A percentile compares a stretch with the other conserved stretches of the same genome.
phyloP scores from a whole-genome alignment of 2,329 filamentous ascomycete species.

The Sclerotinia sclerotiorum region DNA sequence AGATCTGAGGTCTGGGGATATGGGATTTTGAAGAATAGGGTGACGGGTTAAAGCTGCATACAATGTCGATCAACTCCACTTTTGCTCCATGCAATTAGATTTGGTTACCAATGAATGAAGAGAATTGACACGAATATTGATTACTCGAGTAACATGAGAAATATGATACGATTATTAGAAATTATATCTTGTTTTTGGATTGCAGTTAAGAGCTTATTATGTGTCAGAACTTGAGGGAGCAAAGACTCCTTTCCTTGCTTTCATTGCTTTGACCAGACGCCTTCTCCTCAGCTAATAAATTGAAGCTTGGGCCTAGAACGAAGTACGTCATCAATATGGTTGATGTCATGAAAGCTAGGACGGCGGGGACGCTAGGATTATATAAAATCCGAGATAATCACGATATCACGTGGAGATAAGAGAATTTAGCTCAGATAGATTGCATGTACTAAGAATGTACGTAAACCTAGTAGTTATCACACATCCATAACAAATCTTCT shows the following conservation, averaged over 20 bases:
- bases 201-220: not conserved
- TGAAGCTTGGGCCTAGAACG: not conserved
- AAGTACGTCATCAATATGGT: constrained; percentile 7
- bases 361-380: not conserved
- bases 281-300: not conserved
- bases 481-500: not conserved
- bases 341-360: constrained; percentile 1
- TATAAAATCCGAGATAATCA: not conserved
- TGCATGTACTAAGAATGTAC: not conserved
- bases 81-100: not conserved
- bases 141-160: not conserved
- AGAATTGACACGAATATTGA: not conserved
- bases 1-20: not conserved
- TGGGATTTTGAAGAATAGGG: constrained; percentile 16
- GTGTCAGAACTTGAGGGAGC: constrained; percentile 7
- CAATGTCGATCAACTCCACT: constrained; percentile 14
- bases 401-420: not conserved
- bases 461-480: not conserved
- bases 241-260: constrained; percentile 7
- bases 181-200: not conserved
- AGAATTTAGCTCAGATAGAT: not conserved
- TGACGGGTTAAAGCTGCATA: constrained; percentile 19
- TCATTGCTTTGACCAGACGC: not conserved
- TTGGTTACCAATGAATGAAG: constrained; percentile 3
- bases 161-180: not conserved